Evolutionary conservation across 2,329 filamentous ascomycete genomes (phyloP).

Genomic region (Pseudocercospora cruenta): DNA sequence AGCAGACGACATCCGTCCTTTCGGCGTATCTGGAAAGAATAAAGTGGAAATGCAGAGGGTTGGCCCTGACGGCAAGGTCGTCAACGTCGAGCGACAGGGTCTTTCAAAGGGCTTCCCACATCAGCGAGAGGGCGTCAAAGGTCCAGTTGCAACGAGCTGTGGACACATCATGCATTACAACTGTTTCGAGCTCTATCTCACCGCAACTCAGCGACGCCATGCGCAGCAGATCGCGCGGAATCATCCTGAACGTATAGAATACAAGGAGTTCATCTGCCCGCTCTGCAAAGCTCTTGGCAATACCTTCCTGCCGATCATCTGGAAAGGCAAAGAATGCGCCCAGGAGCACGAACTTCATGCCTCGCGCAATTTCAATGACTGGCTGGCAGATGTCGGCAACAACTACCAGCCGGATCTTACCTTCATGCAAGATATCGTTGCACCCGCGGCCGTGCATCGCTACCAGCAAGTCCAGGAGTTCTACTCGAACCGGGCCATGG

Average conservation of each 20-base stretch:
- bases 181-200: constrained; percentile 91
- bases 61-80: constrained; percentile 70
- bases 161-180: constrained; percentile 98
- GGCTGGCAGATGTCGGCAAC: constrained; percentile 61
- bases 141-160: constrained; percentile 86
- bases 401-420: constrained; percentile 53
- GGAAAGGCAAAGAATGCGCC: constrained; percentile 87
- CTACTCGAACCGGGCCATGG: constrained; percentile 29
- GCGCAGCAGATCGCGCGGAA: constrained; percentile 90
- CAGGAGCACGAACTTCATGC: constrained; percentile 64
- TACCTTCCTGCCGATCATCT: constrained; percentile 89
- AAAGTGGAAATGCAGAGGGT: constrained; percentile 75
- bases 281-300: constrained; percentile 97
- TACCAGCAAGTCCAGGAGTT: constrained; percentile 38
- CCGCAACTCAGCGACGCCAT: constrained; percentile 81
- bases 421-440: constrained; percentile 51
- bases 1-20: constrained; percentile 80
- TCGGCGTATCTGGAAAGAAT: constrained; percentile 89
- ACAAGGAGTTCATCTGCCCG: constrained; percentile 92
- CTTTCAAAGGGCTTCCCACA: constrained; percentile 88
- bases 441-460: constrained; percentile 29
- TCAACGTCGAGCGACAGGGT: constrained; percentile 75
- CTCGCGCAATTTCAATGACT: constrained; percentile 66
- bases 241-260: constrained; percentile 78
- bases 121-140: constrained; percentile 60